Evolutionary conservation across 2,329 filamentous ascomycete genomes (phyloP).

Genomic region (Colletotrichum godetiae): DNA sequence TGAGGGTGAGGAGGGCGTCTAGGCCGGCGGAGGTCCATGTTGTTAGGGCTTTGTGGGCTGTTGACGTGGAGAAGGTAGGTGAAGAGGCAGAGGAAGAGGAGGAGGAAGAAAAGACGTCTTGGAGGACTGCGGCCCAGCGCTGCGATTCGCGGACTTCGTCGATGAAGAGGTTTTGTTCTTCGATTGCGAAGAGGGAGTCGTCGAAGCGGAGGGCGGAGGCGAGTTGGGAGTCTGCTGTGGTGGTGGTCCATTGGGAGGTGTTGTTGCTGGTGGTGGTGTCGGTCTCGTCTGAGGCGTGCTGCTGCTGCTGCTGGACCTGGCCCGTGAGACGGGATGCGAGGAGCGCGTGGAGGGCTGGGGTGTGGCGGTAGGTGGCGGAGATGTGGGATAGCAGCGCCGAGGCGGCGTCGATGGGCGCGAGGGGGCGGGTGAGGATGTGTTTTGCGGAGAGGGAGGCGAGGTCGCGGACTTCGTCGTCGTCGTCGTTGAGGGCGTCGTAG

Average conservation of each 20-base stretch:
- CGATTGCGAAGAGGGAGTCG: constrained; percentile 82
- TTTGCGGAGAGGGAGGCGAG: constrained; percentile 65
- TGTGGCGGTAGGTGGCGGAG: constrained; percentile 46
- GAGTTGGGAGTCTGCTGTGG: constrained; percentile 53
- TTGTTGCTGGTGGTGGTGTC: background rate
- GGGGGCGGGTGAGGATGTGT: constrained; percentile 57
- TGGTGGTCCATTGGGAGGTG: constrained; percentile 38
- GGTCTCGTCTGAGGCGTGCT: background rate
- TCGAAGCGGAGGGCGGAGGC: constrained; percentile 62
- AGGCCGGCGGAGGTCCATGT: constrained; percentile 66
- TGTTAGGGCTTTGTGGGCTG: constrained; percentile 39
- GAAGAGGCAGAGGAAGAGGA: background rate
- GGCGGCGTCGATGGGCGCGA: constrained; percentile 61
- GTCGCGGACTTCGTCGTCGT: constrained; percentile 89
- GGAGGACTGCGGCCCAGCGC: constrained; percentile 72
- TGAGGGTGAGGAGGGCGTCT: constrained; percentile 49
- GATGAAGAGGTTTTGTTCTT: constrained; percentile 95
- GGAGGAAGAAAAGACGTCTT: background rate
- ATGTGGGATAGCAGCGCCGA: constrained; percentile 58
- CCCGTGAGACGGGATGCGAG: constrained; percentile 57
- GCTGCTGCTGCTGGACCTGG: constrained; percentile 15
- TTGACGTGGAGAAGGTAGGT: constrained; percentile 8
- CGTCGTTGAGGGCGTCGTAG: constrained; percentile 85
- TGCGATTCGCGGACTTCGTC: constrained; percentile 81
- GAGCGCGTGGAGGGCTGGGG: constrained; percentile 50